Evolutionary conservation across 805 yeast species (phyloP).

Genomic region (Candida ponderosae): DNA sequence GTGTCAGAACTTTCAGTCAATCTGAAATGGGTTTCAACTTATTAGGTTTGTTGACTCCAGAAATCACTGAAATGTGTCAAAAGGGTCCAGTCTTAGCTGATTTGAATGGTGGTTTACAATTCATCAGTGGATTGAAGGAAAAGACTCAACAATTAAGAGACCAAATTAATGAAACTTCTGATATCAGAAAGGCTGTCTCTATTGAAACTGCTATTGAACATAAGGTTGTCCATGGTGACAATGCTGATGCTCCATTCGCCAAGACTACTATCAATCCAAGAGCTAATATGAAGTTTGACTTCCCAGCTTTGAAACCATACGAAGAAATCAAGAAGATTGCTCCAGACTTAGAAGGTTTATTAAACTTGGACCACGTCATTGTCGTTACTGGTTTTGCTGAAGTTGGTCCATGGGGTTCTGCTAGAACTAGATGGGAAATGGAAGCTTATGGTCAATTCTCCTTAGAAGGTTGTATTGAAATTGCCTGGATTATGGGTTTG

Average conservation of each 20-base stretch:
- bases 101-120: slow-evolving; percentile 97
- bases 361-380: slow-evolving; percentile 85
- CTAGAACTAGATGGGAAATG: slow-evolving; percentile 99
- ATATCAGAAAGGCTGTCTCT: slow-evolving; percentile 90
- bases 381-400: slow-evolving; percentile 98
- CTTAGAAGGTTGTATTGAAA: slow-evolving; percentile 94
- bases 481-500: slow-evolving; percentile 99
- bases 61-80: slow-evolving; percentile 80
- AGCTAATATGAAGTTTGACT: slow-evolving; percentile 88
- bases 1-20: slow-evolving; percentile 97
- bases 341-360: slow-evolving; percentile 78
- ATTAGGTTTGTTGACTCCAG: slow-evolving; percentile 87
- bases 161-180: slow-evolving; percentile 71
- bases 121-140: slow-evolving; percentile 84
- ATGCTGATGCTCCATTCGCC: slow-evolving; percentile 79
- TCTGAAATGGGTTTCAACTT: slow-evolving; percentile 99
- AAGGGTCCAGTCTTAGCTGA: slow-evolving; percentile 95
- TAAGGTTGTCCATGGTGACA: slow-evolving; percentile 76
- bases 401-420: slow-evolving; percentile 99
- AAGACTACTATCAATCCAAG: slow-evolving; percentile 81
- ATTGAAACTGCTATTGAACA: slow-evolving; percentile 85
- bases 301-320: slow-evolving; percentile 82
- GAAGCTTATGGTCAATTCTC: slow-evolving; percentile 93
- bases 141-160: slow-evolving; percentile 74
- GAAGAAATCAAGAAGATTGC: slow-evolving; percentile 61